phyloP scores from a whole-genome alignment of 129 eudicot species.

The Lonicera japonica region DNA sequence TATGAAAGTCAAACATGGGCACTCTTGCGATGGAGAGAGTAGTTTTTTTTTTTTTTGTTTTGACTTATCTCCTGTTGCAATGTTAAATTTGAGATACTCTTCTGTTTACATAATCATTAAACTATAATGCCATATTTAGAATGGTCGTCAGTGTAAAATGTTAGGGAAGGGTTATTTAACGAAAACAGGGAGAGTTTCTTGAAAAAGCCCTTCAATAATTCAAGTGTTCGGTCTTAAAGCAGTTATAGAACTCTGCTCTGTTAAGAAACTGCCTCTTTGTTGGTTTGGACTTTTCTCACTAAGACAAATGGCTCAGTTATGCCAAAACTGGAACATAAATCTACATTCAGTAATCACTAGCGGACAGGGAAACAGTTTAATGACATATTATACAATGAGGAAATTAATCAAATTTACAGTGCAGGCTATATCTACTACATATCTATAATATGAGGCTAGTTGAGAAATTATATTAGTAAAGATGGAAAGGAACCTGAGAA shows the following conservation, averaged over 20 bases:
- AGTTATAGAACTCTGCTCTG: background rate
- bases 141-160: no score
- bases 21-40: no score
- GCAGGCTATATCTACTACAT: background rate
- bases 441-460: background rate
- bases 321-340: background rate
- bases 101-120: no score
- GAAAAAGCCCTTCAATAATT: no score
- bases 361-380: background rate
- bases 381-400: background rate
- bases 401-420: background rate
- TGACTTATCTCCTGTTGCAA: no score
- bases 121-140: no score
- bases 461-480: background rate
- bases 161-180: no score
- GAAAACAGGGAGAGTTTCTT: no score
- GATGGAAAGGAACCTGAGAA: conserved; percentile 57
- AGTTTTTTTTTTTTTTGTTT: no score
- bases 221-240: background rate
- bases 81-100: no score
- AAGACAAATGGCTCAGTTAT: background rate
- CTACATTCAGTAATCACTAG: background rate
- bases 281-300: background rate
- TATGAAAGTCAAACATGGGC: no score
- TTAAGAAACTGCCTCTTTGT: background rate